Base-by-base conservation (phyloP, 345 rosid genomes). In the Populus simonii region DNA sequence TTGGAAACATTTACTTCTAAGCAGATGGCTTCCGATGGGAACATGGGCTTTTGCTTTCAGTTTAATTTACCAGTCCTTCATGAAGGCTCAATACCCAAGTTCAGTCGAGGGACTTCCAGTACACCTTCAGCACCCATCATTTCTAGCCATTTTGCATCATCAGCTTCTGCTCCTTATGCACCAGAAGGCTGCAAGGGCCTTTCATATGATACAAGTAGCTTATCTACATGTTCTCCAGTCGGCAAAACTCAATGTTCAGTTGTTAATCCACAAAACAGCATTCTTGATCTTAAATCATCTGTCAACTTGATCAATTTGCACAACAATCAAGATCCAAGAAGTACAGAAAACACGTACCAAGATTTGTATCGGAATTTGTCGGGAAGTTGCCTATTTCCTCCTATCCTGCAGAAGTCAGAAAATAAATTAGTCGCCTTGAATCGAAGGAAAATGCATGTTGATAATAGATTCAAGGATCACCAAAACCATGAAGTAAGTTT, bases 221-320 rank as follows among this genome's bases (percentile, higher is more conserved):
- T 61, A 59, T n/a, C 74, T 31, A 9, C 55, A 41, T 67, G 25
- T 66, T 51, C n/a, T 18, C 76, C 65, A 7, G 38, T 66, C 29
- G 7, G 62, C 1, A 36, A 39, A 59, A 65, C 71, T 59, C 36
- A 22, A 7, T 10, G 10, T 77, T 41, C 69, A 38, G 18, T 9
- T 15, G 9, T 35, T 35, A 69, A 61, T n/a, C 8, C 69, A 22
- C 36, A 70, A 12, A 36, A 63, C 22, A 29, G 65, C 13, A 74
- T 12, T 69, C 74, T 61, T 18, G 61, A 63, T 68, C 78, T 69
- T 70, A 75, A 77, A 63, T 77, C 84, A 45, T 10, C 33, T 5
- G 23, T 23, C 8, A 38, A 74, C 45, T 49, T 62, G 51, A 45
- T 47, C 65, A 62, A 20, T 12, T 49, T 38, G 25, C 75, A 73